Evolutionary conservation across 2,329 filamentous ascomycete genomes (phyloP).

Genomic region (Penicillium sp.): DNA sequence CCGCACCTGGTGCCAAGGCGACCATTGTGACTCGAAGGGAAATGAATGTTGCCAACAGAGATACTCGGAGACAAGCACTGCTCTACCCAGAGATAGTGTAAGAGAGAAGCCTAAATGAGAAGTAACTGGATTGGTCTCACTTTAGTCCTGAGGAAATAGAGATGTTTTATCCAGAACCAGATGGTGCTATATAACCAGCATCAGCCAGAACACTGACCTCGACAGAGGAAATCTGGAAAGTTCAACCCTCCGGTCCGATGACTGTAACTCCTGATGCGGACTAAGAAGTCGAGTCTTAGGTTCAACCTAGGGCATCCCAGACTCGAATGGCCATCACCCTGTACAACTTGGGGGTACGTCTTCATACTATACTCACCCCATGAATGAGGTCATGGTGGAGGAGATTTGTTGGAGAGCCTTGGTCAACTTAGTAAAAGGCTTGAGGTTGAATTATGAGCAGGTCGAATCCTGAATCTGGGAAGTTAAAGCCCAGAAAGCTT

Average conservation of each 20-base stretch:
- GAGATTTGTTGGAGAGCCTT: background rate
- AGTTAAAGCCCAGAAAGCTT: background rate
- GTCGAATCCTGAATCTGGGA: background rate
- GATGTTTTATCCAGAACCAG: conserved; percentile 2
- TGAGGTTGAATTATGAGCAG: background rate
- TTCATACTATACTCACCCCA: background rate
- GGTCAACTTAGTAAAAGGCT: background rate
- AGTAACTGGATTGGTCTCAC: background rate
- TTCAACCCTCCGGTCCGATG: conserved; percentile 10
- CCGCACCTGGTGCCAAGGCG: conserved; percentile 11
- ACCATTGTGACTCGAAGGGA: conserved; percentile 14
- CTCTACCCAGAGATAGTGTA: background rate
- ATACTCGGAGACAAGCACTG: background rate
- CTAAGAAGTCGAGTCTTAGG: conserved; percentile 13
- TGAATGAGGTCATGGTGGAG: background rate
- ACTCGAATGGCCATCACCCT: conserved; percentile 4
- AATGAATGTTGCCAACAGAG: conserved; percentile 1
- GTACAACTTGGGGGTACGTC: conserved; percentile 11
- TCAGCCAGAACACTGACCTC: background rate
- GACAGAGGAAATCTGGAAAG: background rate
- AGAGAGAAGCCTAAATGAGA: background rate
- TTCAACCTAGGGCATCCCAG: conserved; percentile 9
- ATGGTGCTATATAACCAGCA: conserved; percentile 16
- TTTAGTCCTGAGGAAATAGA: background rate
- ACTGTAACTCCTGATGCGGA: conserved; percentile 16